Base-by-base conservation (phyloP, 331 rosid species). In the Malus hybrid region DNA sequence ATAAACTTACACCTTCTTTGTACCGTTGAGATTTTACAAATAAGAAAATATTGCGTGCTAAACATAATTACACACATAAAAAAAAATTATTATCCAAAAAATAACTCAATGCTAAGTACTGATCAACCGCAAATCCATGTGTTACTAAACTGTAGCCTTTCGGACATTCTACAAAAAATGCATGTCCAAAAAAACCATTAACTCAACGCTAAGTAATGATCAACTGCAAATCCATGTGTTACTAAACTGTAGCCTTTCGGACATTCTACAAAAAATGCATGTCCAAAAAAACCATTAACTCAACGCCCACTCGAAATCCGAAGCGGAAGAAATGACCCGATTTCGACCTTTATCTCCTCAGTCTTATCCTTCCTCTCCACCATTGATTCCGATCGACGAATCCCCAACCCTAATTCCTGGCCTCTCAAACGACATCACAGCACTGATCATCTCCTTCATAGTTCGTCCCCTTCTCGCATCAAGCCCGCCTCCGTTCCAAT, bases 381-480 rank as follows among this genome's bases (percentile, higher is more conserved):
- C 7, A 34, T 19, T 18, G 48, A 33, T 18, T 3, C 22, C 5
- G 66, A 69, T 62, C 39, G 81, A 74, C 42, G 82, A 81, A 42
- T 36, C 22, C 81, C 20, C 16, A 6, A 68, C 75, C 68, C 71
- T 93, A 33, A 91, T 93, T 73, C 98, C 96, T 0, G 89, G 85
- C 55, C 93, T 93, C 10, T 96, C 97, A 14, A 83, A 88, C 84
- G 98, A 93, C 79, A 79, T 93, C 8, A 84, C 91, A 0, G 71
- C 83, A 6, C 7, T 79, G 52, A 84, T 91, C 77, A 87, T 93
- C 39, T 85, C 93, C 16, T 24, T 24, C 24, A 1, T 24, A 24
- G 24, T 77, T 76, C 69, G 34, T 90, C 1, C 89, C 98, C 0
- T 91, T 80, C 71, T 82, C 87, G 5, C 89, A 91, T 79, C 93